Evolutionary conservation across 2,329 filamentous ascomycete species (phyloP).

Genomic region (Exophiala xenobiotica): DNA sequence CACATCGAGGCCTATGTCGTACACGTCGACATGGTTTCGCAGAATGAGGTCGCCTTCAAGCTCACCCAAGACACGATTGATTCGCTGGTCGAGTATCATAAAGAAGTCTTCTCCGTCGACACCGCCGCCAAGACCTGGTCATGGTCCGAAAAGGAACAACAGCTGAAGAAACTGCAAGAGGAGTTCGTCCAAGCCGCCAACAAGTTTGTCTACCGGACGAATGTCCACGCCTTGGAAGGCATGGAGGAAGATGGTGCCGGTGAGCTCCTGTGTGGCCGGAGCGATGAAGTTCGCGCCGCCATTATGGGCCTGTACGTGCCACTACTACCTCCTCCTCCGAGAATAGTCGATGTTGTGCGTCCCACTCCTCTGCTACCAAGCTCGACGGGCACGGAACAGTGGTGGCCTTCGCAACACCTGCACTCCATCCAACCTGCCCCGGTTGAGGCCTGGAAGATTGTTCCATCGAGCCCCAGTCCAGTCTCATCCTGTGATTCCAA

Average conservation of each 20-base stretch:
- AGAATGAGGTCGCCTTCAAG: conserved; percentile 98
- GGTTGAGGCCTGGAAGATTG: conserved; percentile 84
- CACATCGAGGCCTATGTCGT: conserved; percentile 97
- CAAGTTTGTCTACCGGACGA: conserved; percentile 91
- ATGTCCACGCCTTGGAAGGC: conserved; percentile 85
- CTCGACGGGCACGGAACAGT: conserved; percentile 68
- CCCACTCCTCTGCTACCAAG: conserved; percentile 83
- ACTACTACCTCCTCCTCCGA: conserved; percentile 79
- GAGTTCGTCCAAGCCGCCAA: conserved; percentile 96
- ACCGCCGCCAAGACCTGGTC: conserved; percentile 84
- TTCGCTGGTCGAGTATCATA: conserved; percentile 89
- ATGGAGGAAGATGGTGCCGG: conserved; percentile 95
- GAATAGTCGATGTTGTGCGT: conserved; percentile 84
- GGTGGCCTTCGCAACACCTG: conserved; percentile 75
- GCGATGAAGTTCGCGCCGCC: conserved; percentile 86
- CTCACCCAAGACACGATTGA: conserved; percentile 94
- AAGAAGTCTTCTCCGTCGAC: conserved; percentile 89
- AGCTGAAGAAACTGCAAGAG: conserved; percentile 95
- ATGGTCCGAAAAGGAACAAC: conserved; percentile 95
- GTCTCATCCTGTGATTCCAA: conserved; percentile 71
- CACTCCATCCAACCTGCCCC: conserved; percentile 66
- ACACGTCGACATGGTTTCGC: conserved; percentile 97
- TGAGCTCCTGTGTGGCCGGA: conserved; percentile 86
- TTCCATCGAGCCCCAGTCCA: conserved; percentile 83
- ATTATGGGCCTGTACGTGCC: conserved; percentile 82